Base-by-base conservation (phyloP, 2,329 filamentous ascomycete genomes). In the Fusarium sulawesiense region DNA sequence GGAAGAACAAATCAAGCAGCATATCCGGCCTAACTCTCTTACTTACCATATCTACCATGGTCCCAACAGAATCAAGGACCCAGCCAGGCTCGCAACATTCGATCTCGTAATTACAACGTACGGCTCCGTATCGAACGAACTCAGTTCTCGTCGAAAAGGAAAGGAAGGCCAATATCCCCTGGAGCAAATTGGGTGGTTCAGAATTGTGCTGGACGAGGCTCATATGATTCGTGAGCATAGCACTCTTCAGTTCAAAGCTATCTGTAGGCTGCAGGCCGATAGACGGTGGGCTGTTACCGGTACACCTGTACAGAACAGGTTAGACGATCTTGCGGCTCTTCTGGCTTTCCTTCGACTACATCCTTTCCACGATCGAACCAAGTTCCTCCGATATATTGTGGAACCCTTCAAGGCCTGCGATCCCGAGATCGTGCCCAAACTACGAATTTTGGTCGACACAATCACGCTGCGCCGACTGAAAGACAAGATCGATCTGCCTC, bases 271-370 rank as follows among this genome's bases (percentile, higher is more conserved):
- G 4, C 87, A 92, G 64, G 93, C 94, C 4, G 88, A 92, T 76
- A 89, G 94, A 32, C 91, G 94, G 34, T 99, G 96, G 96, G 95
- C 94, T 4, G 93, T 98, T n/a, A 98, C 96, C 1, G 96, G 95
- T 57, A 98, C 96, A 0, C 96, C 94, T 0, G 93, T 98, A 11
- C 95, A 98, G 80, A 99, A 99, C 76, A 91, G 93, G 6, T 85
- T 98, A 4, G 94, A 97, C 70, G 96, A 99, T 78, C 85, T 98
- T 23, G 92, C 93, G 16, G 92, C 95, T 2, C 84, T 98, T 4
- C 89, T 97, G 62, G 92, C 91, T 32, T 98, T 98, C 76, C 83
- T 98, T 44, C 89, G 92, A 16, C 84, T 98, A 16, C 89, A 90
- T 73, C 95, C 95, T 0, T 98, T 98, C 75, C 90, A 97, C 65